Conservation (phyloP, 257 asterid species). For the Solanum piurae region DNA sequence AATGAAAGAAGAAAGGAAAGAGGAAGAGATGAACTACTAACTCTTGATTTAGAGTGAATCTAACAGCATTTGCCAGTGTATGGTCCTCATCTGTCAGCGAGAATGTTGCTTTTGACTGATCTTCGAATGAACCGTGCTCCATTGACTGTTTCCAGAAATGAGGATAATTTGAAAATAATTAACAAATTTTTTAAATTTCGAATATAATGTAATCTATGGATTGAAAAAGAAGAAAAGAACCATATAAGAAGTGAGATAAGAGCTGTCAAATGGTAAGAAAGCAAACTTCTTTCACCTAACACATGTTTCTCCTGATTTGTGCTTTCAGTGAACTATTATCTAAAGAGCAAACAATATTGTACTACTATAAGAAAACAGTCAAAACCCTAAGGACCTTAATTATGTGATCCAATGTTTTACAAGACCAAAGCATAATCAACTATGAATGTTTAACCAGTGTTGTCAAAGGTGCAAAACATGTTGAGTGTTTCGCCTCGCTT, state of each 20-base stretch:
- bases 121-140: constrained; percentile 63
- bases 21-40: constrained; percentile 17
- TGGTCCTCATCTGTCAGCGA: constrained; percentile 79
- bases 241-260: background rate
- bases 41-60: constrained; percentile 88
- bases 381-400: background rate
- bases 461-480: background rate
- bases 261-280: background rate
- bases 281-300: background rate
- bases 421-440: background rate
- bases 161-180: background rate
- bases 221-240: background rate
- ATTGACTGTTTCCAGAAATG: constrained; percentile 20
- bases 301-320: background rate
- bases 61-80: constrained; percentile 71
- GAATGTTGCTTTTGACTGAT: constrained; percentile 65
- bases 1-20: background rate
- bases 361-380: background rate
- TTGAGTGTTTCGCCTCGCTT: background rate
- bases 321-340: background rate
- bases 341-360: background rate
- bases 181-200: background rate
- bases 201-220: background rate
- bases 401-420: background rate
- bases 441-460: background rate